Base-by-base conservation (phyloP, 106 monocot species). In the Apostasia ramifera region DNA sequence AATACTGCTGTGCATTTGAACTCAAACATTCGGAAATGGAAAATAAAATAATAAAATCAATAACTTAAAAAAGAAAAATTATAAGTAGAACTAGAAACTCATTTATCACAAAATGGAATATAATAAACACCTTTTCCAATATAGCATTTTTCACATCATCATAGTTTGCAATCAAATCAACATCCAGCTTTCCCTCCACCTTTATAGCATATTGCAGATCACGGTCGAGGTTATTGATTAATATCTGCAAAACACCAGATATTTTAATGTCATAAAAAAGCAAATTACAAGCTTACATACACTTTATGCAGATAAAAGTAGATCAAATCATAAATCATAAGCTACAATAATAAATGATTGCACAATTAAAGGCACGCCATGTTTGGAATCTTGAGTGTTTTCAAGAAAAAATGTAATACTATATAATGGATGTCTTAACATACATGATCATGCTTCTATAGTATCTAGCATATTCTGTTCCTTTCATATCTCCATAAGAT, bases 131-230 rank as follows among this genome's bases (percentile, higher is more conserved):
- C 92, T 98, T 98, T 47, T 85, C 80, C 60, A 81, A 57, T 75
- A 98, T 90, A 63, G 82, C 84, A 74, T 74, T 87, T 71, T 98
- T 98, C 66, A 98, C 92, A 71, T 98, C 97, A 69, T 92, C 89
- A 74, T 98, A 98, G 69, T 98, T 98, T 13, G 73, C 70, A 14
- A 98, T 60, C 45, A 89, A 84, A 69, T 92, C 79, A 40, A 90
- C 43, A 38, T 87, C 92, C 87, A 98, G 73, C 73, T 92, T 98
- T 26, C 97, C 97, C 72, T 98, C 97, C 39, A 90, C 87, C 38
- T 44, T 81, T 63, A 98, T 98, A 56, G 92, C 86, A 78, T 90
- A 98, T 73, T 98, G 92, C 13, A 98, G 71, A 76, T 98, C 97
- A 70, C 97, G 97, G 74, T 98, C 97, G 81, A 98, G 78, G 81